Percentiles rank a stretch among this genome's conserved stretches.
These are phyloP conservation scores for Gynandropsis gynandra DNA, from an alignment of 345 rosid genomes.

Conservation along the genomic window DNA sequence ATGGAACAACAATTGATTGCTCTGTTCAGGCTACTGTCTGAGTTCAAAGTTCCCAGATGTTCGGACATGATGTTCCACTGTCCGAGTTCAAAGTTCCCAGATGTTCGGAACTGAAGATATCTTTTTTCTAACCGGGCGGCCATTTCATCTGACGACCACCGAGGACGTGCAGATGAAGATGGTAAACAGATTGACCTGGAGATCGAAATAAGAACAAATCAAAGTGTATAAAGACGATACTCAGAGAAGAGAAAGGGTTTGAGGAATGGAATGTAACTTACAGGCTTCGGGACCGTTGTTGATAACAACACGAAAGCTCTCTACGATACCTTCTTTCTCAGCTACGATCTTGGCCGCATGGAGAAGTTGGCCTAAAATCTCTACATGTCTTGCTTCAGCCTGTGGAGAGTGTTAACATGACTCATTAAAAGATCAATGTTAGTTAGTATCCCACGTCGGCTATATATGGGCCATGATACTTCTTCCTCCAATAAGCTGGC, in stretches of 20 bases:
- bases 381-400: constrained; percentile 76
- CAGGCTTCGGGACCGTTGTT: constrained; percentile 77
- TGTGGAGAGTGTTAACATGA: constrained; percentile 12
- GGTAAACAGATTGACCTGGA: constrained; percentile 92
- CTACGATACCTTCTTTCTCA: constrained; percentile 79
- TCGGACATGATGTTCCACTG: too few species aligned
- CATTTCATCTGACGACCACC: constrained; percentile 90
- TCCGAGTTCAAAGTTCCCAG: too few species aligned
- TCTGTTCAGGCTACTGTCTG: too few species aligned
- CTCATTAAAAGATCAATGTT: constrained; percentile 2
- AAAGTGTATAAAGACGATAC: not conserved
- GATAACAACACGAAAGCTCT: constrained; percentile 89
- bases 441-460: too few species aligned
- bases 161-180: constrained; percentile 80
- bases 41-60: too few species aligned
- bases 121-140: constrained; percentile 68
- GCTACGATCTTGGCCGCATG: constrained; percentile 79
- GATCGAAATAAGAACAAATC: constrained; percentile 3
- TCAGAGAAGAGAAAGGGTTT: not conserved
- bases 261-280: constrained; percentile 33
- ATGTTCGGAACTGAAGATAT: not conserved
- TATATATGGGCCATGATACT: too few species aligned
- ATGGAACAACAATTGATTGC: too few species aligned
- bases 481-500: too few species aligned
- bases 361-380: constrained; percentile 71